These are phyloP conservation scores for Globisporangium cederbergense DNA, from an alignment of 352 stramenopile genomes.

Conservation along the genomic window DNA sequence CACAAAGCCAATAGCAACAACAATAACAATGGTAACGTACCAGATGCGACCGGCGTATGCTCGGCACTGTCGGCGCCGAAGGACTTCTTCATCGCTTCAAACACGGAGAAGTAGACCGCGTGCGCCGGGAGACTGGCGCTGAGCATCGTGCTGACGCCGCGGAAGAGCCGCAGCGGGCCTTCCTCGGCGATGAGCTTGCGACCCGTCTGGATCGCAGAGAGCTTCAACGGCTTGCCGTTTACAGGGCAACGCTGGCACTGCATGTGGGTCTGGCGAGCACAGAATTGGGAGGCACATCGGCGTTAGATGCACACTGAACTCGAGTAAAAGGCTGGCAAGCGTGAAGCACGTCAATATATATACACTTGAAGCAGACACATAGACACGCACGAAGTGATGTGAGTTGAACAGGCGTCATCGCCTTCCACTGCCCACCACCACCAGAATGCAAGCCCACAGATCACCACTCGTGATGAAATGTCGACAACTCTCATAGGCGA, in stretches of 20 bases:
- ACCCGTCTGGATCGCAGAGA: slow-evolving; percentile 62
- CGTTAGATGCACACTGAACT: not conserved
- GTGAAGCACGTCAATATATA: not conserved
- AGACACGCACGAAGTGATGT: slow-evolving; percentile 6
- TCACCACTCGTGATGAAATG: not conserved
- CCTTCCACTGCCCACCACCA: not conserved
- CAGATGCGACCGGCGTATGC: slow-evolving; percentile 68
- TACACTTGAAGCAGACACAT: not conserved
- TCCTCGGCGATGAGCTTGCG: slow-evolving; percentile 62
- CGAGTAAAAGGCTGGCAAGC: too few relatives aligned
- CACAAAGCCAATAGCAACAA: not conserved
- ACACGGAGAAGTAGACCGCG: slow-evolving; percentile 92
- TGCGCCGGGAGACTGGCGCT: slow-evolving; percentile 97
- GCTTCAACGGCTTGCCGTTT: slow-evolving; percentile 52
- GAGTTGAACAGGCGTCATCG: not conserved
- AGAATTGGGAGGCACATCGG: not conserved
- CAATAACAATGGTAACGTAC: slow-evolving; percentile 18
- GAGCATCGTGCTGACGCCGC: slow-evolving; percentile 96
- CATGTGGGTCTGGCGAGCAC: slow-evolving; percentile 91
- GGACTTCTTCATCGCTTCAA: slow-evolving; percentile 86
- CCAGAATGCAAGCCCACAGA: slow-evolving; percentile 6
- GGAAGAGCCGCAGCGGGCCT: slow-evolving; percentile 89
- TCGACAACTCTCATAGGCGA: not conserved
- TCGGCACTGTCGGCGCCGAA: slow-evolving; percentile 69
- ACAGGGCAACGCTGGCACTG: slow-evolving; percentile 87